Evolutionary conservation across 2,329 filamentous ascomycete genomes (phyloP).

Genomic region (Calonectria montana): DNA sequence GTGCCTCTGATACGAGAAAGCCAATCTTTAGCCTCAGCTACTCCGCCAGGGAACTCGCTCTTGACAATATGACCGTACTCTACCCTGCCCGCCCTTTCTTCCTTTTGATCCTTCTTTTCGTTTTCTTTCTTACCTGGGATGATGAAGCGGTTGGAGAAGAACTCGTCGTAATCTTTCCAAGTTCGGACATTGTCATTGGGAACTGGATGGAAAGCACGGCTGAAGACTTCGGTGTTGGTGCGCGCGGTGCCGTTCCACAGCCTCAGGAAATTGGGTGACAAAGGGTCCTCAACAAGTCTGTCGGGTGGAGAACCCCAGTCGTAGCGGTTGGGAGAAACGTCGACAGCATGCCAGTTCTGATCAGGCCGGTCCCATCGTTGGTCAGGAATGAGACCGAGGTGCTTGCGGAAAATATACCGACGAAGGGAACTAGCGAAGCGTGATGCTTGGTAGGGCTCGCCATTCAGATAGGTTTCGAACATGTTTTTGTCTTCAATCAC

Average conservation of each 20-base stretch:
- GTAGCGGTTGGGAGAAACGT: slow-evolving; percentile 76
- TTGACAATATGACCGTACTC: slow-evolving; percentile 89
- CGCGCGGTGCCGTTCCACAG: slow-evolving; percentile 80
- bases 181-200: slow-evolving; percentile 75
- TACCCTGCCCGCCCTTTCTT: slow-evolving; percentile 68
- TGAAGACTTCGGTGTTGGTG: slow-evolving; percentile 84
- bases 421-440: slow-evolving; percentile 84
- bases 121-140: slow-evolving; percentile 57
- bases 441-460: slow-evolving; percentile 76
- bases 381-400: slow-evolving; percentile 83
- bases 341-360: slow-evolving; percentile 81
- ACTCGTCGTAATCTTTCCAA: slow-evolving; percentile 80
- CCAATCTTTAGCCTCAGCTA: slow-evolving; percentile 78
- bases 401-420: slow-evolving; percentile 89
- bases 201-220: slow-evolving; percentile 83
- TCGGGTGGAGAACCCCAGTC: slow-evolving; percentile 77
- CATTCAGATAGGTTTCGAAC: slow-evolving; percentile 79
- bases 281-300: slow-evolving; percentile 78
- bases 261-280: slow-evolving; percentile 74
- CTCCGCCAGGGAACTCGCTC: slow-evolving; percentile 80
- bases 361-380: slow-evolving; percentile 76
- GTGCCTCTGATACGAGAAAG: slow-evolving; percentile 75
- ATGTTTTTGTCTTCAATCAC: slow-evolving; percentile 82
- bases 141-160: slow-evolving; percentile 76
- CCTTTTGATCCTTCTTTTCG: slow-evolving; percentile 56